Evolutionary conservation across 2,329 filamentous ascomycete genomes (phyloP).

Genomic region (Coniochaeta sp.): DNA sequence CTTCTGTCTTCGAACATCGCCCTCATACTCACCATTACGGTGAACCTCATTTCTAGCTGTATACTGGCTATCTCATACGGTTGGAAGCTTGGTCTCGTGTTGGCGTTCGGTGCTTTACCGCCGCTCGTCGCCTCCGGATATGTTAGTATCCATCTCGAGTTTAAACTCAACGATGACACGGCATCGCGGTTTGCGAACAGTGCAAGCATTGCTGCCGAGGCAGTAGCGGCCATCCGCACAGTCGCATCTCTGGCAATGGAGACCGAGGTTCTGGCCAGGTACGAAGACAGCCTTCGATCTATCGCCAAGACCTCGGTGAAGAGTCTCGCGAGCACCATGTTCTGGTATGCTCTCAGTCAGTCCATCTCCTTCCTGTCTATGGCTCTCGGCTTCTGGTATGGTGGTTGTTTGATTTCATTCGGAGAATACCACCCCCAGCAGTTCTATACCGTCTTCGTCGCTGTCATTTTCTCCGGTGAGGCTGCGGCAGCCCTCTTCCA

Average conservation of each 20-base stretch:
- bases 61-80: conserved; percentile 37
- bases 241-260: conserved; percentile 12
- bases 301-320: conserved; percentile 8
- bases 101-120: conserved; percentile 37
- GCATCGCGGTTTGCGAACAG: conserved; percentile 36
- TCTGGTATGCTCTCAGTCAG: conserved; percentile 32
- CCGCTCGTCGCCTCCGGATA: conserved; percentile 37
- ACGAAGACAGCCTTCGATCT: conserved; percentile 12
- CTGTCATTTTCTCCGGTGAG: conserved; percentile 38
- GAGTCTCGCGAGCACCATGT: conserved; percentile 29
- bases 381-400: conserved; percentile 19
- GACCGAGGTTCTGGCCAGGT: conserved; percentile 20
- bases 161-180: conserved; percentile 35
- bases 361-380: conserved; percentile 21
- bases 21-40: conserved; percentile 36
- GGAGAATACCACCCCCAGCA: conserved; percentile 38
- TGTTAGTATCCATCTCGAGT: conserved; percentile 39
- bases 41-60: conserved; percentile 37
- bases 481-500: conserved; percentile 33
- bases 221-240: conserved; percentile 12
- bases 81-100: conserved; percentile 43
- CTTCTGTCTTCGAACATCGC: conserved; percentile 40
- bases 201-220: conserved; percentile 39
- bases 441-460: conserved; percentile 45
- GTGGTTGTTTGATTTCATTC: conserved; percentile 29